Percentiles rank a stretch among this genome's conserved stretches.
Evolutionary conservation across 1,284 basidiomycete species (phyloP).

Genomic region (Ganoderma resinaceum): DNA sequence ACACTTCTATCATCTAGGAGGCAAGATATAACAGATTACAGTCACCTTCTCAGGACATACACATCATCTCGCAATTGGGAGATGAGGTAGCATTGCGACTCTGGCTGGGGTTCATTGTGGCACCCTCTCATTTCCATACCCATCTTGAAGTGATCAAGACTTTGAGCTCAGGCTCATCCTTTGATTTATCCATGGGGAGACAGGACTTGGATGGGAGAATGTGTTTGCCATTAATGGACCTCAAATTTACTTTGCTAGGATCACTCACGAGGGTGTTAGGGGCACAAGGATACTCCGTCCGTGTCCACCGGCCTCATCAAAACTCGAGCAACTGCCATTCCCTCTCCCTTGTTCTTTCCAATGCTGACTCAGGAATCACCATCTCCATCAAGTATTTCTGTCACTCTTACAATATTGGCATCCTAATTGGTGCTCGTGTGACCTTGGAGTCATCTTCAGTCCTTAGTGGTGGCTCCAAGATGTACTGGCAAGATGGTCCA

Average conservation of each 20-base stretch:
- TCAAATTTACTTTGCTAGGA: background rate
- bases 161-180: background rate
- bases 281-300: background rate
- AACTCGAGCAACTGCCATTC: background rate
- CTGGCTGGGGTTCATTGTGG: background rate
- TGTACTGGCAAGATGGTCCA: background rate
- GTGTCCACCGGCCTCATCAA: background rate
- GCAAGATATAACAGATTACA: too few relatives aligned
- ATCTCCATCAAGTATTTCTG: background rate
- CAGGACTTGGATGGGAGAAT: too few relatives aligned
- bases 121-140: background rate
- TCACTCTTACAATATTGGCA: background rate
- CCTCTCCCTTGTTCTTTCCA: background rate
- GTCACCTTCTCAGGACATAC: too few relatives aligned
- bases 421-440: background rate
- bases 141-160: background rate
- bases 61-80: background rate
- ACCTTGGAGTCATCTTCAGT: background rate
- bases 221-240: background rate
- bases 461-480: background rate
- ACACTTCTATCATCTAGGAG: background rate
- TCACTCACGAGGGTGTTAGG: background rate
- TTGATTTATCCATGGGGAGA: too few relatives aligned
- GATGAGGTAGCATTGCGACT: background rate
- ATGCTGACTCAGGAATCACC: background rate